phyloP scores from a whole-genome alignment of 1,139 yeast species.

The Suhomyces maxii region DNA sequence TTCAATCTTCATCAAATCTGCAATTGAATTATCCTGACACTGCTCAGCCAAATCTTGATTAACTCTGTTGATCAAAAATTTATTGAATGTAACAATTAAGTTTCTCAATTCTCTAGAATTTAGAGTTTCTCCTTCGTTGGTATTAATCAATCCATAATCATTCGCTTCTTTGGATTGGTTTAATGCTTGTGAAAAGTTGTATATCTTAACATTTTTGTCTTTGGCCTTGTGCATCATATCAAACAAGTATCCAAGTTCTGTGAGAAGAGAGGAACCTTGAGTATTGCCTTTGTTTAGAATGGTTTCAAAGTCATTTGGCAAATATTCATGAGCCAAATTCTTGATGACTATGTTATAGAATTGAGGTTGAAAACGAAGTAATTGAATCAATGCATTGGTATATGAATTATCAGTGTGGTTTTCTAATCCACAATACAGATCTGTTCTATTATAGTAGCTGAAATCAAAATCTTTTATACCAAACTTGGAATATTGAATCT shows the following conservation, averaged over 20 bases:
- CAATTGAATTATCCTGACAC: slow-evolving; percentile 19
- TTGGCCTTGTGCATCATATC: slow-evolving; percentile 88
- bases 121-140: slow-evolving; percentile 43
- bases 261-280: slow-evolving; percentile 56
- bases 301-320: slow-evolving; percentile 41
- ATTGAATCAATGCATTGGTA: slow-evolving; percentile 75
- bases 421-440: slow-evolving; percentile 76
- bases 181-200: slow-evolving; percentile 61
- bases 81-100: slow-evolving; percentile 56
- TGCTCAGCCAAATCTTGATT: slow-evolving; percentile 49
- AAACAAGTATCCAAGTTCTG: slow-evolving; percentile 83
- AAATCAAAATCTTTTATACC: slow-evolving; percentile 96
- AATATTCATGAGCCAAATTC: slow-evolving; percentile 58
- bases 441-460: slow-evolving; percentile 73
- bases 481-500: slow-evolving; percentile 81
- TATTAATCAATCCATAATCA: slow-evolving; percentile 52
- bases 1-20: slow-evolving; percentile 26
- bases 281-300: slow-evolving; percentile 30
- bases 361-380: slow-evolving; percentile 77
- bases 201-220: slow-evolving; percentile 68
- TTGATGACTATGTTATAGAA: slow-evolving; percentile 64
- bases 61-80: slow-evolving; percentile 47
- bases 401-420: slow-evolving; percentile 82
- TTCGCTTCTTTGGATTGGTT: slow-evolving; percentile 48
- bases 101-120: slow-evolving; percentile 37